phyloP scores from a whole-genome alignment of 495 filamentous ascomycete genomes.

The Rostrohypoxylon terebratum region DNA sequence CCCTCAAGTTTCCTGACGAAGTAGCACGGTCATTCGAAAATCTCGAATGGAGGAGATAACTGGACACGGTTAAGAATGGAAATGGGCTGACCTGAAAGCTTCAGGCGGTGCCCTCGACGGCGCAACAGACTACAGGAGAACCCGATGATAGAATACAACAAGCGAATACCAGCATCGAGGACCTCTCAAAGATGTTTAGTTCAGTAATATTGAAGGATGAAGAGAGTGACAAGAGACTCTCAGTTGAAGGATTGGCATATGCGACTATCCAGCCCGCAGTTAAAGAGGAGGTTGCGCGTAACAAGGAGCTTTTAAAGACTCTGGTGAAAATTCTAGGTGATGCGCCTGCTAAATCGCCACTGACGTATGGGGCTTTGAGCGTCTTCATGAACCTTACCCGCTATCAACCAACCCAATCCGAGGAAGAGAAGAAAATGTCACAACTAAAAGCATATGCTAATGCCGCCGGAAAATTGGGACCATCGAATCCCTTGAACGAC shows the following conservation, averaged over 20 bases:
- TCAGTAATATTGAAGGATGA: slow-evolving; percentile 74
- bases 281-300: slow-evolving; percentile 79
- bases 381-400: slow-evolving; percentile 83
- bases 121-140: slow-evolving; percentile 56
- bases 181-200: slow-evolving; percentile 82
- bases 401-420: slow-evolving; percentile 81
- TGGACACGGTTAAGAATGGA: slow-evolving; percentile 25
- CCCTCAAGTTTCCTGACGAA: slow-evolving; percentile 41
- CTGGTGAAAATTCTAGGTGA: slow-evolving; percentile 74
- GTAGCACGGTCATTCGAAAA: slow-evolving; percentile 35
- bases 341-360: slow-evolving; percentile 70
- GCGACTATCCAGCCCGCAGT: slow-evolving; percentile 83
- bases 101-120: slow-evolving; percentile 62
- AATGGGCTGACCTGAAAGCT: slow-evolving; percentile 60
- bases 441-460: slow-evolving; percentile 95
- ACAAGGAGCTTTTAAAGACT: slow-evolving; percentile 71
- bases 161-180: slow-evolving; percentile 69
- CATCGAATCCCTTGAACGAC: slow-evolving; percentile 75
- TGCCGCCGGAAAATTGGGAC: slow-evolving; percentile 70
- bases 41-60: slow-evolving; percentile 41
- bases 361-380: slow-evolving; percentile 86
- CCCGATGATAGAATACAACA: slow-evolving; percentile 57
- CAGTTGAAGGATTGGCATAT: slow-evolving; percentile 94
- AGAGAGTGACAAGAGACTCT: slow-evolving; percentile 68
- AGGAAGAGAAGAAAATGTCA: slow-evolving; percentile 89